Evolutionary conservation across 2,329 filamentous ascomycete species (phyloP), one percentile per base, ranked within the genome.

Genomic region (Aureobasidium sp.): DNA sequence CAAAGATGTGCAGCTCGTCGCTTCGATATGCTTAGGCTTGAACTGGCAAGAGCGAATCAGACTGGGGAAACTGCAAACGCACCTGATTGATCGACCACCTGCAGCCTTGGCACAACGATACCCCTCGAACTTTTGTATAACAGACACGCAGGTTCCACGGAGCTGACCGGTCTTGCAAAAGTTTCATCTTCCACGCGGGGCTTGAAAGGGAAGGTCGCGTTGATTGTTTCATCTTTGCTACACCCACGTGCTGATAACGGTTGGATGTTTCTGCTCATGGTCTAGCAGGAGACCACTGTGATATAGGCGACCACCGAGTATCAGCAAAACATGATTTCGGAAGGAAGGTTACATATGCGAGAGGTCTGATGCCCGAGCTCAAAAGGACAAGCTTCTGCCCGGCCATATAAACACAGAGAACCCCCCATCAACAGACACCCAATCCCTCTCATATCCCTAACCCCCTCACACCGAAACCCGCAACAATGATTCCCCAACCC

Each of bases 401-500:
- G n/a, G 17, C 7, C 19, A 32, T 45, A 34, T 45, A 45, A 45
- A 14, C 7, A 17, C 29, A 3, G 3, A 4, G 7, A 4, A 6
- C 17, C 11, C 3, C 32, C 22, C 2, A 2, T 19, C 3, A 10
- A 25, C 5, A 24, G 12, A 2, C 29, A 47, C 17, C 21, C 29
- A 34, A 5, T 35, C 14, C 14, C 34, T 6, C 21, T 47, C 7
- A 6, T 19, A 2, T 3, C 6, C 14, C n/a, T n/a, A n/a, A n/a
- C n/a, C n/a, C n/a, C n/a, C n/a, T n/a, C 29, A 12, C 29, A 12
- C 21, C 19, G 2, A 45, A 38, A 29, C 7, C 34, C 7, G 16
- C 34, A 38, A 60, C 39, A 2, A 63, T 63, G 61, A 56, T 53
- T 29, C 27, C 61, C 53, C 61, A 52, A 24, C 48, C 58, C 29